phyloP scores from a whole-genome alignment of 2,329 filamentous ascomycete genomes.

The Drechslera avenae region DNA sequence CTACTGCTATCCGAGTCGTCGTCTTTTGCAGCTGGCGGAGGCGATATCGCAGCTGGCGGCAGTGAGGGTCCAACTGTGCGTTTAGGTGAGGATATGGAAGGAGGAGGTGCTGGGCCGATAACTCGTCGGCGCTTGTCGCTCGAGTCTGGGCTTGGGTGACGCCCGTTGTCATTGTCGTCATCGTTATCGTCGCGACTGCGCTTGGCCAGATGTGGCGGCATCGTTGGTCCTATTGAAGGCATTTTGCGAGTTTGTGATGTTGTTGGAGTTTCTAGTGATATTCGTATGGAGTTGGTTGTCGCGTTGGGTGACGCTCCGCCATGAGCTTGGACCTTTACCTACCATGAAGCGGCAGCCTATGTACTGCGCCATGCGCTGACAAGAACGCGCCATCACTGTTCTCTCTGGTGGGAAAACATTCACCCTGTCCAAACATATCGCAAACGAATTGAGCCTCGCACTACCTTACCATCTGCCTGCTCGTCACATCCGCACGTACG shows the following conservation, averaged over 20 bases:
- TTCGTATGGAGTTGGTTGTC: slow-evolving; percentile 1
- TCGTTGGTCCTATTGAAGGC: slow-evolving; percentile 71
- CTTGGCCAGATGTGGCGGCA: slow-evolving; percentile 68
- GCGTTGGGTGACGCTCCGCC: slow-evolving; percentile 16
- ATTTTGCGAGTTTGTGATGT: slow-evolving; percentile 51
- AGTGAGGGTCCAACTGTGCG: slow-evolving; percentile 59
- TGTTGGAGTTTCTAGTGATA: slow-evolving; percentile 20
- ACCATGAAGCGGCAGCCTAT: slow-evolving; percentile 17
- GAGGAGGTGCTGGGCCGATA: slow-evolving; percentile 62
- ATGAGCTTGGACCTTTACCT: slow-evolving; percentile 33
- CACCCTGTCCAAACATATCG: neutral
- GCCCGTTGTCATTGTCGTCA: slow-evolving; percentile 47
- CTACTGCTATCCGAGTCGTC: slow-evolving; percentile 43
- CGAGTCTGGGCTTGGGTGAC: slow-evolving; percentile 48
- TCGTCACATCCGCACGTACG: slow-evolving; percentile 3
- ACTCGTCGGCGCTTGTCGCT: slow-evolving; percentile 59
- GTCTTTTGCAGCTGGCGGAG: slow-evolving; percentile 52
- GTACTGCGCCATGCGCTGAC: slow-evolving; percentile 24
- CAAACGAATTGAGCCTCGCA: neutral
- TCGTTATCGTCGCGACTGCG: slow-evolving; percentile 56
- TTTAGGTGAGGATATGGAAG: slow-evolving; percentile 35
- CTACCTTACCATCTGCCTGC: neutral
- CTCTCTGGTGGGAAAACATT: neutral
- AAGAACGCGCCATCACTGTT: slow-evolving; percentile 1
- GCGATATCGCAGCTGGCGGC: slow-evolving; percentile 52